phyloP scores from a whole-genome alignment of 2,329 filamentous ascomycete species.

The Beauveria sp. region DNA sequence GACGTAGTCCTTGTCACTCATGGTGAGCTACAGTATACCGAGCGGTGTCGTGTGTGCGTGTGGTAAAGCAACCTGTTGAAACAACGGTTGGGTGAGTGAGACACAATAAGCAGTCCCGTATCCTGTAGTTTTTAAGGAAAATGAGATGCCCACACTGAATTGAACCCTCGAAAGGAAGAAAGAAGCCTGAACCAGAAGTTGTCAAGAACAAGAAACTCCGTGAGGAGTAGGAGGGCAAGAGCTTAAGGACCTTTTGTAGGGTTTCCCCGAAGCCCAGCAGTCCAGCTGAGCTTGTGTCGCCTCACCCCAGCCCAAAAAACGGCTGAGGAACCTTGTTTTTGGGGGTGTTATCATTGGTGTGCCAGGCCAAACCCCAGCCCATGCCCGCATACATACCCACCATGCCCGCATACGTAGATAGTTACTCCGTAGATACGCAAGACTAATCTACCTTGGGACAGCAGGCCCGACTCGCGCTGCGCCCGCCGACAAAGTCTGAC shows the following conservation, averaged over 20 bases:
- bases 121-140: too few relatives aligned
- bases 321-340: neutral
- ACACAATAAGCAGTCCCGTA: too few relatives aligned
- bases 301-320: neutral
- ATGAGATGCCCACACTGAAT: neutral
- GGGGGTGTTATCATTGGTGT: neutral
- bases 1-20: conserved; percentile 10
- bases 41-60: neutral
- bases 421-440: neutral
- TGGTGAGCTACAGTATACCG: neutral
- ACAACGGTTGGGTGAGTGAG: neutral
- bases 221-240: neutral
- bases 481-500: neutral
- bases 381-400: too few relatives aligned
- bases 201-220: neutral
- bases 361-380: neutral
- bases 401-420: neutral
- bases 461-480: neutral
- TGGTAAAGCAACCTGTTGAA: too few relatives aligned
- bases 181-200: neutral
- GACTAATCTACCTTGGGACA: neutral
- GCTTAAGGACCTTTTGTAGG: conserved; percentile 1
- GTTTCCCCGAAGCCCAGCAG: neutral
- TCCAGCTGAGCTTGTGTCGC: conserved; percentile 3
- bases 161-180: neutral